Conservation (phyloP, 129 eudicot species). For the Flaveria ramosissima region DNA sequence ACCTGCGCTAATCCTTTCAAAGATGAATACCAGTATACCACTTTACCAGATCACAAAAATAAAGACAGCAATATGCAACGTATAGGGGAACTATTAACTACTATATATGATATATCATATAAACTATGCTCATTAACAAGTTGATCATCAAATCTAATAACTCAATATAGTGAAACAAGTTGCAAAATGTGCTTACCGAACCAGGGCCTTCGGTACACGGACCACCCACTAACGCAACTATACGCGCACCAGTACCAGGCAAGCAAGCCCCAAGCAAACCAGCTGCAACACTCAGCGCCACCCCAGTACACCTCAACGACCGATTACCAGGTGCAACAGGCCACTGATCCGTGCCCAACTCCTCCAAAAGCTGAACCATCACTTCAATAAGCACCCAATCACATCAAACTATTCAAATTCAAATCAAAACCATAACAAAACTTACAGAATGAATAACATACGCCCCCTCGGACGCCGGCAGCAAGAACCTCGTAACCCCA, state of each 20-base stretch:
- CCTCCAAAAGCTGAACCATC: slow-evolving; percentile 78
- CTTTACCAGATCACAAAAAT: neutral
- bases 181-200: slow-evolving; percentile 49
- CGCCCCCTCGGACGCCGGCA: slow-evolving; percentile 94
- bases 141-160: neutral
- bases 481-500: slow-evolving; percentile 66
- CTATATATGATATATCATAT: neutral
- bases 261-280: slow-evolving; percentile 86
- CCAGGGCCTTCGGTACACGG: slow-evolving; percentile 70
- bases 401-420: slow-evolving; percentile 1
- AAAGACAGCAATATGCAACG: neutral
- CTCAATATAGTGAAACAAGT: neutral
- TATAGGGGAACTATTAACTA: neutral
- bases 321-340: slow-evolving; percentile 42
- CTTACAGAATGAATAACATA: slow-evolving; percentile 72
- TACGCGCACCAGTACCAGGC: slow-evolving; percentile 86
- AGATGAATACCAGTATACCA: neutral
- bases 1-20: too few species aligned
- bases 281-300: slow-evolving; percentile 88
- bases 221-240: slow-evolving; percentile 88
- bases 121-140: neutral
- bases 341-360: slow-evolving; percentile 80
- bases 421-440: slow-evolving; percentile 8
- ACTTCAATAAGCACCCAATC: slow-evolving; percentile 23
- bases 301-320: slow-evolving; percentile 88